Percentiles rank a stretch among this genome's conserved stretches.
These are phyloP conservation scores for Sphaerostilbella broomeana DNA, from an alignment of 2,329 filamentous ascomycete genomes.

Conservation along the genomic window DNA sequence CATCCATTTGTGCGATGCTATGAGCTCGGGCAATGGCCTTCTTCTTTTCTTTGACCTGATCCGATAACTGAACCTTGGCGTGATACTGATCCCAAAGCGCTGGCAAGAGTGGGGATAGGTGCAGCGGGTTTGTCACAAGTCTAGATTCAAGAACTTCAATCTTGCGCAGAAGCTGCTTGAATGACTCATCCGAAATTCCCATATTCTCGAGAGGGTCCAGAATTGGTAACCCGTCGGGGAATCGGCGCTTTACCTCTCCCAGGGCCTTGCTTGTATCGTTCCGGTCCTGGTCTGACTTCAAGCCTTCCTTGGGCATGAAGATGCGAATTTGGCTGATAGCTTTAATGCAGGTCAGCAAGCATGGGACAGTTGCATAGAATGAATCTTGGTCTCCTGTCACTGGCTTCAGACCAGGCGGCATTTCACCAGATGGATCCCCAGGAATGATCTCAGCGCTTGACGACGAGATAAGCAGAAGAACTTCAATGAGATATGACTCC, in stretches of 20 bases:
- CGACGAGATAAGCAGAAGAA: slow-evolving; percentile 59
- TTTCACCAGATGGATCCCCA: slow-evolving; percentile 33
- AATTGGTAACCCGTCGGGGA: slow-evolving; percentile 84
- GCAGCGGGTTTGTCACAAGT: slow-evolving; percentile 80
- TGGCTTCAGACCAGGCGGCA: slow-evolving; percentile 54
- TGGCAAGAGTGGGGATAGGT: slow-evolving; percentile 78
- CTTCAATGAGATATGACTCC: slow-evolving; percentile 75
- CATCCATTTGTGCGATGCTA: slow-evolving; percentile 87
- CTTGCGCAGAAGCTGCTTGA: slow-evolving; percentile 90
- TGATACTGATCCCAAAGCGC: slow-evolving; percentile 84
- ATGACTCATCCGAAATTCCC: slow-evolving; percentile 84
- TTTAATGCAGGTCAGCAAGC: slow-evolving; percentile 78
- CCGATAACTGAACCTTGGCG: slow-evolving; percentile 65
- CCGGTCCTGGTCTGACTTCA: slow-evolving; percentile 60
- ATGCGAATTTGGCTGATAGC: slow-evolving; percentile 78
- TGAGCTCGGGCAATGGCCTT: slow-evolving; percentile 80
- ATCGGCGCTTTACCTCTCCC: slow-evolving; percentile 74
- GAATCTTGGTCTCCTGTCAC: slow-evolving; percentile 24
- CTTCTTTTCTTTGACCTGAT: slow-evolving; percentile 81
- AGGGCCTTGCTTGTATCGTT: slow-evolving; percentile 63
- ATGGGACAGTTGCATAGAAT: slow-evolving; percentile 53
- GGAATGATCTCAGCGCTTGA: slow-evolving; percentile 41
- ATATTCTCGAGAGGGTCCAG: slow-evolving; percentile 95
- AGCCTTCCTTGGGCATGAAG: slow-evolving; percentile 67
- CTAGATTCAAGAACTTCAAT: slow-evolving; percentile 94